Evolutionary conservation across 2,329 filamentous ascomycete species (phyloP).

Genomic region (Zymoseptoria brevis): DNA sequence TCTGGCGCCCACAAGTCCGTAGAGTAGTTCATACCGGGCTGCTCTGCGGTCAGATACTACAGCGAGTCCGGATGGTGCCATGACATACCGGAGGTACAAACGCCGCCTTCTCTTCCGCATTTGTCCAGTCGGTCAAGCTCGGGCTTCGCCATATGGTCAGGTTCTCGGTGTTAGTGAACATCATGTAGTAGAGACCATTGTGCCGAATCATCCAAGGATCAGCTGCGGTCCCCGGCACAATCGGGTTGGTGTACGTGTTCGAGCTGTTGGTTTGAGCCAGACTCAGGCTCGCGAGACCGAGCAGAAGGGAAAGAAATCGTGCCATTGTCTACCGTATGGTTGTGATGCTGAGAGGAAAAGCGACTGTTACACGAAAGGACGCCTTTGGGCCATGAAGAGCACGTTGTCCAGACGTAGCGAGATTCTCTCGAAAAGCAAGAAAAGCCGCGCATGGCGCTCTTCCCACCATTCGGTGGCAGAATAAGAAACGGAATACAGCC

Average conservation of each 20-base stretch:
- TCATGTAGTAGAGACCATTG: conserved; percentile 39
- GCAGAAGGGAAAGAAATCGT: conserved; percentile 2
- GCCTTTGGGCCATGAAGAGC: neutral
- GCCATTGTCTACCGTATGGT: neutral
- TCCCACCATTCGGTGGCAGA: neutral
- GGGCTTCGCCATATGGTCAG: conserved; percentile 38
- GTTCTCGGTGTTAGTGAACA: conserved; percentile 37
- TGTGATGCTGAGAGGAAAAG: neutral
- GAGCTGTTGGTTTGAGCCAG: conserved; percentile 15
- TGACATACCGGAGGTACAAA: conserved; percentile 32
- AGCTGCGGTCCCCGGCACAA: conserved; percentile 35
- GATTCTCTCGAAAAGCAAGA: neutral
- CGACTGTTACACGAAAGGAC: neutral
- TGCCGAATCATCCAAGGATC: conserved; percentile 41
- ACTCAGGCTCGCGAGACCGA: conserved; percentile 1
- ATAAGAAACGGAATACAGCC: neutral
- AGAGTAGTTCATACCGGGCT: conserved; percentile 35
- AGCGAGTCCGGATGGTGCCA: neutral
- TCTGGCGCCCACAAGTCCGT: conserved; percentile 46
- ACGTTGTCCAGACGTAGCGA: neutral
- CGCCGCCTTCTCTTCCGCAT: conserved; percentile 36
- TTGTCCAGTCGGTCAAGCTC: conserved; percentile 37
- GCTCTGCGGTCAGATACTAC: neutral
- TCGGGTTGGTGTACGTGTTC: conserved; percentile 39
- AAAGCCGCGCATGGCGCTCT: neutral